Evolutionary conservation across 2,329 filamentous ascomycete species (phyloP).

Genomic region (Dendryphion nanum): DNA sequence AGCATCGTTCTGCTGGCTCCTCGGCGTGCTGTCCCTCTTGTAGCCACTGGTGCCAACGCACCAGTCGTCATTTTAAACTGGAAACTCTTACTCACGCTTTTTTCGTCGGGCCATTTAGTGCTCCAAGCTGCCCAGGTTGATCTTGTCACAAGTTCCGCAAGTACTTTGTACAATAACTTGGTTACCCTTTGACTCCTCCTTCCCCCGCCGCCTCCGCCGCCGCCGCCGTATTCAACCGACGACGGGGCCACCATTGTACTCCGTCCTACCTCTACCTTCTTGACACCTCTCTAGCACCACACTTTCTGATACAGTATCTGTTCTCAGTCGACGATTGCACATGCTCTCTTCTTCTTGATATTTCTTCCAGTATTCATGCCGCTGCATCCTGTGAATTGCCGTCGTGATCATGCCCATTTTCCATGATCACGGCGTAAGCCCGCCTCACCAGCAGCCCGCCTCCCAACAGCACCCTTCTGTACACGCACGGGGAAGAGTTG

Average conservation of each 20-base stretch:
- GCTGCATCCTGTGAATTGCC: constrained; percentile 9
- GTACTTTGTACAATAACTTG: too few species aligned
- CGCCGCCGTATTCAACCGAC: constrained; percentile 17
- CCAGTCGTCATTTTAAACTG: constrained; percentile 17
- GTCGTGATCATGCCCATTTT: constrained; percentile 39
- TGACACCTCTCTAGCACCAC: constrained; percentile 6
- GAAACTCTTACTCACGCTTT: constrained; percentile 21
- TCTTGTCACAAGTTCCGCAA: too few species aligned
- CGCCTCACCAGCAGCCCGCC: too few species aligned
- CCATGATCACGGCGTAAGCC: constrained; percentile 35
- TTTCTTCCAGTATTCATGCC: constrained; percentile 22
- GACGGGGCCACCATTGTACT: constrained; percentile 4
- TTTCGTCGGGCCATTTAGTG: constrained; percentile 29
- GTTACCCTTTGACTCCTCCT: too few species aligned
- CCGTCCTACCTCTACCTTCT: constrained; percentile 1
- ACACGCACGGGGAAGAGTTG: too few species aligned
- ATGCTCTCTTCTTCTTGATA: constrained; percentile 3
- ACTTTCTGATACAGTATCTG: too few species aligned
- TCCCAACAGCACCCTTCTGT: too few species aligned
- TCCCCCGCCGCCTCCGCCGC: too few species aligned
- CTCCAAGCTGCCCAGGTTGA: constrained; percentile 28
- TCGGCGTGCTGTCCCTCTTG: too few species aligned
- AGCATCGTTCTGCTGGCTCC: too few species aligned
- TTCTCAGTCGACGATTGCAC: too few species aligned
- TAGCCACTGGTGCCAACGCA: constrained; percentile 36